Evolutionary conservation across 78 protist species (phyloP).

Genomic region (Dictyostelium brefeldianum): DNA sequence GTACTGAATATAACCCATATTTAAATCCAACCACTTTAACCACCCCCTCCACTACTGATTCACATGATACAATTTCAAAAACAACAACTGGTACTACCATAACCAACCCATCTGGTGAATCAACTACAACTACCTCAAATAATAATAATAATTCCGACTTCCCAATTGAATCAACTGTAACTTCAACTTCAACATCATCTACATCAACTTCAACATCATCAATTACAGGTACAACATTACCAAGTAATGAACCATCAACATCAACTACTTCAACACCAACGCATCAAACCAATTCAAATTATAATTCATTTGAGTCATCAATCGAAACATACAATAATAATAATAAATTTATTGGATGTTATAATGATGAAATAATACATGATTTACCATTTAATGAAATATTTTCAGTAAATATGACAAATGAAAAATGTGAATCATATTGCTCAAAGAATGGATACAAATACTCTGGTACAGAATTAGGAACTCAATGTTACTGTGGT

Average conservation of each 20-base stretch:
- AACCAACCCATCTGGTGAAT: neutral
- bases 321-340: neutral
- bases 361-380: slow-evolving; percentile 32
- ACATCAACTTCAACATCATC: neutral
- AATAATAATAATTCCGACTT: neutral
- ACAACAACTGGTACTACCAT: neutral
- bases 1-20: slow-evolving; percentile 4
- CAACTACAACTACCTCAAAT: neutral
- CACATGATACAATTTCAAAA: neutral
- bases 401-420: slow-evolving; percentile 5
- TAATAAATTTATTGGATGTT: slow-evolving; percentile 39
- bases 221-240: neutral
- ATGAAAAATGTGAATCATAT: slow-evolving; percentile 18
- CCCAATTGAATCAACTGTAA: neutral
- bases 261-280: neutral
- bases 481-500: slow-evolving; percentile 55
- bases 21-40: no score
- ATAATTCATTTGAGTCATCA: slow-evolving; percentile 8
- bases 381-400: slow-evolving; percentile 20
- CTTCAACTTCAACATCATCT: slow-evolving; percentile 11
- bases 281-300: neutral
- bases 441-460: slow-evolving; percentile 29
- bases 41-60: neutral
- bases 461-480: slow-evolving; percentile 33
- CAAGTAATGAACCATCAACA: no score